phyloP scores from a whole-genome alignment of 1,284 basidiomycete species.

The Sutorius eximius region DNA sequence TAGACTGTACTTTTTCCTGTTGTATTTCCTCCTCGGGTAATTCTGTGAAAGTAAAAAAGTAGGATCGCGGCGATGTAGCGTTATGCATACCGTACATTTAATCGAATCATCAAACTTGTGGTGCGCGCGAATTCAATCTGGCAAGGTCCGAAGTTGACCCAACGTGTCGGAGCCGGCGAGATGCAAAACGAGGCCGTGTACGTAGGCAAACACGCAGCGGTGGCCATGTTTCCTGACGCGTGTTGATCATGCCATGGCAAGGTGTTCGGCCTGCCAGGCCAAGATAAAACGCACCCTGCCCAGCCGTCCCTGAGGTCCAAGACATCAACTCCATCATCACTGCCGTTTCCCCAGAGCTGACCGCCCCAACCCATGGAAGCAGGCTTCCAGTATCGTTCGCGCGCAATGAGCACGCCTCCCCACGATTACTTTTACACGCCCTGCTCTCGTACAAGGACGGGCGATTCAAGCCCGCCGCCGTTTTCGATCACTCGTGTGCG shows the following conservation, averaged over 20 bases:
- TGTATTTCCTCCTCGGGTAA: slow-evolving; percentile 13
- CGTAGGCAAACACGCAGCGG: slow-evolving; percentile 25
- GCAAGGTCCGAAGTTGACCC: slow-evolving; percentile 9
- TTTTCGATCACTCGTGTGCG: slow-evolving; percentile 21
- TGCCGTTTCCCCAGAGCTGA: background rate
- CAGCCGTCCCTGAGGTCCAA: slow-evolving; percentile 21
- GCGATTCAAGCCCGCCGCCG: slow-evolving; percentile 14
- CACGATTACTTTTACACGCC: slow-evolving; percentile 19
- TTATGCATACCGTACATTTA: slow-evolving; percentile 9
- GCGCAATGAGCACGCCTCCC: slow-evolving; percentile 19
- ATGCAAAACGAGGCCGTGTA: slow-evolving; percentile 32
- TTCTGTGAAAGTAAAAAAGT: slow-evolving; percentile 1
- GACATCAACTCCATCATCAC: slow-evolving; percentile 17
- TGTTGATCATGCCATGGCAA: slow-evolving; percentile 36
- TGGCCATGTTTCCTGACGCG: slow-evolving; percentile 25
- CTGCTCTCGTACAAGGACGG: slow-evolving; percentile 26
- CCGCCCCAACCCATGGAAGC: slow-evolving; percentile 26
- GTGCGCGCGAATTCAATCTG: slow-evolving; percentile 14
- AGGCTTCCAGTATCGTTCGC: slow-evolving; percentile 32
- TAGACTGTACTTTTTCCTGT: slow-evolving; percentile 5
- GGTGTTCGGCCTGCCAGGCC: slow-evolving; percentile 26
- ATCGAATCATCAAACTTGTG: slow-evolving; percentile 13
- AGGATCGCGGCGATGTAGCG: slow-evolving; percentile 17
- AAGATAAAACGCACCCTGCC: slow-evolving; percentile 32
- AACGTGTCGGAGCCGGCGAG: slow-evolving; percentile 31